These are phyloP conservation scores for Aspergillus nomiae DNA, from an alignment of 2,329 filamentous ascomycete species.

Conservation along the genomic window DNA sequence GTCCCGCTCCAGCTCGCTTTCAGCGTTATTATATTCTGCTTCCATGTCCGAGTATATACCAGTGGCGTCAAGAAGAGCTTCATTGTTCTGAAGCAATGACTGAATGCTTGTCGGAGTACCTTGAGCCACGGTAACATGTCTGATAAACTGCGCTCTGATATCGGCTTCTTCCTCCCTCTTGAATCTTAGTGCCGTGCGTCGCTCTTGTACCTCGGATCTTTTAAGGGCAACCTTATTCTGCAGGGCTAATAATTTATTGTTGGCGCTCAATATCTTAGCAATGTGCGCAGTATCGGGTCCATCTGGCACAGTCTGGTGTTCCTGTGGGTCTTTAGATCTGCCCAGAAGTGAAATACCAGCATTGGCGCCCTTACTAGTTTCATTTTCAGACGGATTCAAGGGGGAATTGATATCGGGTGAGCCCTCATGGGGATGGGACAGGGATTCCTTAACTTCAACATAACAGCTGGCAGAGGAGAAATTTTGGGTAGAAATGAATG, in stretches of 20 bases:
- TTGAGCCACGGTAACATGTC: constrained; percentile 21
- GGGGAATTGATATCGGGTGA: not conserved
- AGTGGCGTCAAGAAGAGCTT: constrained; percentile 22
- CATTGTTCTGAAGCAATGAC: constrained; percentile 17
- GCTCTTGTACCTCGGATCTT: constrained; percentile 22
- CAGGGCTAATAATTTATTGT: constrained; percentile 14
- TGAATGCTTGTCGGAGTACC: constrained; percentile 3
- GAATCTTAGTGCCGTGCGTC: constrained; percentile 25
- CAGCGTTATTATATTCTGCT: constrained; percentile 25
- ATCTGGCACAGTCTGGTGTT: not conserved
- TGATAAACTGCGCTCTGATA: constrained; percentile 23
- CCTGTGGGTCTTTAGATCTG: constrained; percentile 9
- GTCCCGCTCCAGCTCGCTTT: constrained; percentile 29
- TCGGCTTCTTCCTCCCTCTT: constrained; percentile 28
- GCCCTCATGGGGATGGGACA: not conserved
- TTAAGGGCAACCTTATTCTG: constrained; percentile 20
- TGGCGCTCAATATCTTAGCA: constrained; percentile 6
- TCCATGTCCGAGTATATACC: constrained; percentile 28
- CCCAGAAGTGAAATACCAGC: not conserved
- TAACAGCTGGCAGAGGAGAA: not conserved
- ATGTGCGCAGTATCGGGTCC: not conserved
- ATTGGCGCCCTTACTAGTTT: constrained; percentile 7
- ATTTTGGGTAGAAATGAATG: not conserved
- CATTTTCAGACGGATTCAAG: not conserved
- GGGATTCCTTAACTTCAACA: not conserved